Conservation (phyloP, 345 rosid genomes). For the Linum lewisii region DNA sequence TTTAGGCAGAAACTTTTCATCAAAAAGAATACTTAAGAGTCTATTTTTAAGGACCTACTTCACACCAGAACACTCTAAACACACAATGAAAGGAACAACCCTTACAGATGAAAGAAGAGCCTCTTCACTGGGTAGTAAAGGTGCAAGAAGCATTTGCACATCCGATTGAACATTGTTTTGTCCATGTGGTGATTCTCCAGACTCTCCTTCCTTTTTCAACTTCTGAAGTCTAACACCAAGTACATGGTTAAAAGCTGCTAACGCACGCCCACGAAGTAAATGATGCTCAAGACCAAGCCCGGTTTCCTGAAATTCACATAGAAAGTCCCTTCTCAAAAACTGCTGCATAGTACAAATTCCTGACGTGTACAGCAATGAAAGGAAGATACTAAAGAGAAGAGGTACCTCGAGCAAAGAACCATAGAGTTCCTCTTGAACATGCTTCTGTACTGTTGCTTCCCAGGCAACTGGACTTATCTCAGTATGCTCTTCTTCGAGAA, state of each 20-base stretch:
- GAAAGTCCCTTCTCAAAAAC: neutral
- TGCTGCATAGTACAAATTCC: neutral
- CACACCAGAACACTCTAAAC: neutral
- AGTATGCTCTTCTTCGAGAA: conserved; percentile 48
- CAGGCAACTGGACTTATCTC: conserved; percentile 73
- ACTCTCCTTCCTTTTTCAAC: conserved; percentile 51
- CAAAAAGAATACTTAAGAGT: no score
- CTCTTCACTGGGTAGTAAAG: conserved; percentile 55
- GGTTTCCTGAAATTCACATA: conserved; percentile 48
- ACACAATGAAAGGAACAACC: conserved; percentile 11
- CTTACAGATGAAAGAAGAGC: conserved; percentile 79
- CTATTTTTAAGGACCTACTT: neutral
- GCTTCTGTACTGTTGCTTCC: conserved; percentile 90
- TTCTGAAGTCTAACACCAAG: conserved; percentile 60
- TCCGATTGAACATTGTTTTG: conserved; percentile 72
- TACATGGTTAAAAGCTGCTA: conserved; percentile 86
- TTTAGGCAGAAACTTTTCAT: no score
- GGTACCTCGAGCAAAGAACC: conserved; percentile 63
- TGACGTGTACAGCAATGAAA: neutral
- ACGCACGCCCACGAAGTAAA: conserved; percentile 94
- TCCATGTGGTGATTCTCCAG: conserved; percentile 40
- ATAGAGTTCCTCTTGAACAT: conserved; percentile 79
- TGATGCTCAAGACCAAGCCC: conserved; percentile 83
- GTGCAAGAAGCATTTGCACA: conserved; percentile 84
- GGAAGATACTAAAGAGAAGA: neutral